These are phyloP conservation scores for Malassezia sympodialis DNA, from an alignment of 1,284 basidiomycete genomes.

Conservation along the genomic window DNA sequence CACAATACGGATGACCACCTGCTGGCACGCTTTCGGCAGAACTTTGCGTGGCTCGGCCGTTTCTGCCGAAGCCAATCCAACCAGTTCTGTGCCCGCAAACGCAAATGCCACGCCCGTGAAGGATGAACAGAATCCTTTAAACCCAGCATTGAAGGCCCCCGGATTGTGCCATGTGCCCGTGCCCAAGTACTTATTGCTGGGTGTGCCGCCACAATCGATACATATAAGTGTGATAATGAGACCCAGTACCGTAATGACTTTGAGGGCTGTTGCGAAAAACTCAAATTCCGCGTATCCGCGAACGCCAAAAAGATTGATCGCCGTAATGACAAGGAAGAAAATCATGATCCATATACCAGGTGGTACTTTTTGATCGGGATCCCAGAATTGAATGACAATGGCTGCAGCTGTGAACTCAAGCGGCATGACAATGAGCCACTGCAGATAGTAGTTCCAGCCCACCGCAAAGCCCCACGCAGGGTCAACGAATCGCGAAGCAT, in stretches of 20 bases:
- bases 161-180: slow-evolving; percentile 35
- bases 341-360: slow-evolving; percentile 37
- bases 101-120: slow-evolving; percentile 44
- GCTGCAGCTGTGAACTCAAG: slow-evolving; percentile 39
- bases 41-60: slow-evolving; percentile 52
- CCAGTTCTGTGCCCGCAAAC: slow-evolving; percentile 50
- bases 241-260: slow-evolving; percentile 38
- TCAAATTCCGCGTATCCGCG: slow-evolving; percentile 45
- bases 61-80: slow-evolving; percentile 62
- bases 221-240: slow-evolving; percentile 42
- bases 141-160: slow-evolving; percentile 42
- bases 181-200: slow-evolving; percentile 31
- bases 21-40: slow-evolving; percentile 52
- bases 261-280: slow-evolving; percentile 37
- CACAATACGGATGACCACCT: slow-evolving; percentile 51
- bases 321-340: slow-evolving; percentile 29
- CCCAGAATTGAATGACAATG: slow-evolving; percentile 28
- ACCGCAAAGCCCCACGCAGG: slow-evolving; percentile 44
- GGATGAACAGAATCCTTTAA: slow-evolving; percentile 43
- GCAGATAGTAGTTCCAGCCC: slow-evolving; percentile 59
- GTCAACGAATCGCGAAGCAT: slow-evolving; percentile 35
- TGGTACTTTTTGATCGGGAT: slow-evolving; percentile 9
- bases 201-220: slow-evolving; percentile 38
- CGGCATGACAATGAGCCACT: slow-evolving; percentile 43
- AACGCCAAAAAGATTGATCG: slow-evolving; percentile 47